phyloP scores from a whole-genome alignment of 306 rosid genomes.

The Vigna mungo region DNA sequence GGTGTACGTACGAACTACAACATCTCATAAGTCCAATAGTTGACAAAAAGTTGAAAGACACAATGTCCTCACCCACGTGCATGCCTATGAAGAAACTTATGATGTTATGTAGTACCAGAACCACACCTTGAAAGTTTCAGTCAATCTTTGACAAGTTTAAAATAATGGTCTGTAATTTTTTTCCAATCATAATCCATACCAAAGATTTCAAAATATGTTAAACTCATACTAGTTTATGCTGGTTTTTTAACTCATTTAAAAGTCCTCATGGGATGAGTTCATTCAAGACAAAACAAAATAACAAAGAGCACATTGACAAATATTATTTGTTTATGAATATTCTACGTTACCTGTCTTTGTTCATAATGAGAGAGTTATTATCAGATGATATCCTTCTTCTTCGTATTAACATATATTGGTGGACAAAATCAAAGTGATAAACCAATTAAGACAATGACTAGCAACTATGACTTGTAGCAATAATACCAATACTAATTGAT shows the following conservation, averaged over 20 bases:
- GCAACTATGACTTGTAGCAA: too few species aligned
- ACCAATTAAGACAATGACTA: too few species aligned
- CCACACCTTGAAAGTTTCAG: neutral
- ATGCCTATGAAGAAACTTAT: neutral
- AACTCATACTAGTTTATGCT: neutral
- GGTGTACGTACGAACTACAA: too few species aligned
- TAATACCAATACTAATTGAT: too few species aligned
- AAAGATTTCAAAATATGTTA: too few species aligned
- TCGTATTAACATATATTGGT: too few species aligned
- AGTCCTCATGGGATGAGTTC: neutral
- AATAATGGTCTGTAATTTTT: neutral
- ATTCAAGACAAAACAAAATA: neutral
- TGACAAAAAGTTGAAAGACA: neutral
- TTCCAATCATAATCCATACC: neutral
- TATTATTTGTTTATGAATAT: neutral
- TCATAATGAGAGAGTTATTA: too few species aligned
- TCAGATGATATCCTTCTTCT: too few species aligned
- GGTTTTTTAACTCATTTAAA: neutral
- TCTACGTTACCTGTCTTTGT: neutral
- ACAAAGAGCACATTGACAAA: neutral
- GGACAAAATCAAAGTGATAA: too few species aligned
- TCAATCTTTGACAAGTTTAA: neutral
- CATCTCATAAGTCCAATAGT: neutral
- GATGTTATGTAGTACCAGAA: neutral
- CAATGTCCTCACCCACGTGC: too few species aligned